A percentile compares a stretch with the other conserved stretches of the same genome.
Conservation (phyloP, 2,329 filamentous ascomycete genomes). For the Mollisia scopiformis region DNA sequence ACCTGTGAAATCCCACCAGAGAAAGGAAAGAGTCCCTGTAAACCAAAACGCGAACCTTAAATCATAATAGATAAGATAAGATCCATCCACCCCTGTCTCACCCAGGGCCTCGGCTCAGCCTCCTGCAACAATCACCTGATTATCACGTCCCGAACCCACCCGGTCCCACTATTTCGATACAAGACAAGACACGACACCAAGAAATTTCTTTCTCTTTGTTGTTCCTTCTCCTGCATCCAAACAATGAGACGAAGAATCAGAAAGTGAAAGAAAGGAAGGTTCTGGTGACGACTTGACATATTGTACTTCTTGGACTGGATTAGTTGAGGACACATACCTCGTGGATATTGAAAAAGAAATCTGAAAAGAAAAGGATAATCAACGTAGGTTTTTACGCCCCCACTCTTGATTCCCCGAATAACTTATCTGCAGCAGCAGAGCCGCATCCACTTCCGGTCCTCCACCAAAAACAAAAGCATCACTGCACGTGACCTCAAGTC, state of each 20-base stretch:
- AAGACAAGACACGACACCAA: background rate
- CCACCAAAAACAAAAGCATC: background rate
- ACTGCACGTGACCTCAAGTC: background rate
- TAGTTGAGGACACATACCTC: background rate
- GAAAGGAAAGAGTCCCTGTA: no score
- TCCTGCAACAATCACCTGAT: slow-evolving; percentile 17
- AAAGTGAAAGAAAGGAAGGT: background rate
- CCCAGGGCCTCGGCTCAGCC: background rate
- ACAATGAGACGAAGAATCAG: background rate
- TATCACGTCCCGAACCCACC: slow-evolving; percentile 7
- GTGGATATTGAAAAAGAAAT: background rate
- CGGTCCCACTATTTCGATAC: background rate
- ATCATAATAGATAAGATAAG: background rate
- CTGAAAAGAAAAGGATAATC: background rate
- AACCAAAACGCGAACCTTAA: no score
- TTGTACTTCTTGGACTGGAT: no score
- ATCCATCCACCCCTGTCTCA: background rate
- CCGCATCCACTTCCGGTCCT: background rate
- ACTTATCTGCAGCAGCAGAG: background rate
- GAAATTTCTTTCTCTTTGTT: background rate
- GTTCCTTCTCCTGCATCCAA: background rate
- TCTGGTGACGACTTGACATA: background rate
- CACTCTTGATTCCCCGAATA: background rate
- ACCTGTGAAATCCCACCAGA: no score
- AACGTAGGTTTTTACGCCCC: background rate